These are phyloP conservation scores for Thuja plicata DNA, from an alignment of 83 land plant genomes.

Conservation along the genomic window DNA sequence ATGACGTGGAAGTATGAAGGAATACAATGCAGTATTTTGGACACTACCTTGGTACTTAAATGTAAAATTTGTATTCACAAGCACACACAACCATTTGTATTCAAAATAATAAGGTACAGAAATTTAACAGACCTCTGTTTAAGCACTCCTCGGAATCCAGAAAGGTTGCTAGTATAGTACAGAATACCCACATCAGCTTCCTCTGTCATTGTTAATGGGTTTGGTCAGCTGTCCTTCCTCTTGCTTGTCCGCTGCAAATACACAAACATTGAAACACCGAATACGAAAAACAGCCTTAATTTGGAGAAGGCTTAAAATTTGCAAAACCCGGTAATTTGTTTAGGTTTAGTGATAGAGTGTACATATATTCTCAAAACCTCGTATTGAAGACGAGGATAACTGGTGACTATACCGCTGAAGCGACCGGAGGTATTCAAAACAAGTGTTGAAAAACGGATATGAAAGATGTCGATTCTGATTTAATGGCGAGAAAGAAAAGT, in stretches of 20 bases:
- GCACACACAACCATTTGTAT: neutral
- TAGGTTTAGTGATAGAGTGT: neutral
- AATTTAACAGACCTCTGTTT: conserved; percentile 62
- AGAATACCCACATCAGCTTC: conserved; percentile 73
- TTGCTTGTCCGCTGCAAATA: neutral
- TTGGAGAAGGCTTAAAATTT: neutral
- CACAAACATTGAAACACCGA: neutral
- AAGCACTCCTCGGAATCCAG: conserved; percentile 74
- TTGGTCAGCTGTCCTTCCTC: neutral
- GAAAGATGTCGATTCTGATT: too few relatives aligned
- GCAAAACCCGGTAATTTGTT: neutral
- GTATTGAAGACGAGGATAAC: neutral
- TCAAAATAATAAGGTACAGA: neutral
- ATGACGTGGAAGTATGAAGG: neutral
- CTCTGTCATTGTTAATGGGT: neutral
- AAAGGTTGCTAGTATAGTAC: conserved; percentile 54
- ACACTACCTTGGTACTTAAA: neutral
- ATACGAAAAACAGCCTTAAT: neutral
- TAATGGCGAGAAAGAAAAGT: too few relatives aligned
- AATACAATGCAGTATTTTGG: neutral
- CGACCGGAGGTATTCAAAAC: too few relatives aligned
- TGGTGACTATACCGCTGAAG: too few relatives aligned
- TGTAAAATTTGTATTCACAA: neutral
- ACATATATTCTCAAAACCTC: neutral
- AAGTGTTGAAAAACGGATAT: too few relatives aligned